Percentiles rank a stretch among this genome's conserved stretches.
phyloP scores from a whole-genome alignment of 1,139 yeast genomes.

The Suhomyces taliae region DNA sequence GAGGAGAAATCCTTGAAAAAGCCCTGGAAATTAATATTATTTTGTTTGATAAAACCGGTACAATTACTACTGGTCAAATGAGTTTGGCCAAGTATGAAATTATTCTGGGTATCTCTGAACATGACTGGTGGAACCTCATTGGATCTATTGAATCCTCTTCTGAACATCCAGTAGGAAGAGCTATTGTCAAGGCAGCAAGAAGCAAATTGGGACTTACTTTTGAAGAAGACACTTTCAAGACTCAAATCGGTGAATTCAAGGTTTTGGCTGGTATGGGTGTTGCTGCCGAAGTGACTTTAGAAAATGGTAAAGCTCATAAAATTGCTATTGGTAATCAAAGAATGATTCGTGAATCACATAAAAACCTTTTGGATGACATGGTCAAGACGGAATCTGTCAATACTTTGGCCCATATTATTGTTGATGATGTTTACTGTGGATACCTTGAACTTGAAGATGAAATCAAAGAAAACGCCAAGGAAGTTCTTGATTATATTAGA shows the following conservation, averaged over 20 bases:
- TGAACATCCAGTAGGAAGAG: slow-evolving; percentile 87
- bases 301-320: slow-evolving; percentile 18
- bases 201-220: slow-evolving; percentile 27
- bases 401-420: slow-evolving; percentile 42
- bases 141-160: slow-evolving; percentile 67
- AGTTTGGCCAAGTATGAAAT: slow-evolving; percentile 37
- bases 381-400: slow-evolving; percentile 9
- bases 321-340: slow-evolving; percentile 61
- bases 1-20: slow-evolving; percentile 84
- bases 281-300: slow-evolving; percentile 40
- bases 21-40: slow-evolving; percentile 66
- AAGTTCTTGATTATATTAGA: slow-evolving; percentile 58
- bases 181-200: slow-evolving; percentile 48
- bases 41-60: slow-evolving; percentile 94
- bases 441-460: slow-evolving; percentile 65
- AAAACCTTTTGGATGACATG: slow-evolving; percentile 14
- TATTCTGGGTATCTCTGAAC: slow-evolving; percentile 3
- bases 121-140: slow-evolving; percentile 56
- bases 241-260: slow-evolving; percentile 40
- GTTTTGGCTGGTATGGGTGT: slow-evolving; percentile 75
- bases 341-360: slow-evolving; percentile 34
- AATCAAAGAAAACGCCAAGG: slow-evolving; percentile 64
- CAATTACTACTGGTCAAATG: slow-evolving; percentile 87
- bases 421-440: slow-evolving; percentile 64
- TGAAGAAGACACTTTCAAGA: slow-evolving; percentile 36